phyloP scores from a whole-genome alignment of 495 filamentous ascomycete species.

The Talaromyces proteolyticus region DNA sequence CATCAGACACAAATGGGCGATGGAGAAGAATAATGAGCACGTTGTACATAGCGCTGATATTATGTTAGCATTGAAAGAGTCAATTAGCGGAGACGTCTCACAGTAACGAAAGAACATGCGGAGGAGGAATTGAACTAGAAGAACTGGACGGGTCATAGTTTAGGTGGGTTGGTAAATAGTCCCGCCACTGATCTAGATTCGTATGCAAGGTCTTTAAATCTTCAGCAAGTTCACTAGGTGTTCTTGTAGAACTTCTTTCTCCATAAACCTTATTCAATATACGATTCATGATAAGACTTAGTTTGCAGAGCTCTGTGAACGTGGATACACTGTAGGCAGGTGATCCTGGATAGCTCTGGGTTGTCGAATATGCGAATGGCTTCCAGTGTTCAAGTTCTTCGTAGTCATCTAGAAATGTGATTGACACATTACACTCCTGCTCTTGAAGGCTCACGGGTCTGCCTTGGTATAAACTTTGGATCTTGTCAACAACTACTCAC shows the following conservation, averaged over 20 bases:
- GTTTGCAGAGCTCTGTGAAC: conserved; percentile 23
- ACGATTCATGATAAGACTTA: conserved; percentile 23
- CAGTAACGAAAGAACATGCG: conserved; percentile 18
- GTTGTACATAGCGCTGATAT: conserved; percentile 22
- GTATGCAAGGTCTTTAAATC: conserved; percentile 8
- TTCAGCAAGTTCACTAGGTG: conserved; percentile 10
- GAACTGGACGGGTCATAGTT: conserved; percentile 15
- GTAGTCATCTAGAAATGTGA: conserved; percentile 24
- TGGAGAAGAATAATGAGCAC: conserved; percentile 23
- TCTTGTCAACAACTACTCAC: conserved; percentile 22
- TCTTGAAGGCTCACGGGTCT: conserved; percentile 23
- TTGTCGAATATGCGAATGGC: conserved; percentile 15
- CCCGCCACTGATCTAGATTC: conserved; percentile 17
- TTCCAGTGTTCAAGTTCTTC: conserved; percentile 29
- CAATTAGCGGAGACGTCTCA: no score
- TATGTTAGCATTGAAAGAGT: no score
- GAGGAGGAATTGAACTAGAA: conserved; percentile 11
- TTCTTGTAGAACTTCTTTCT: conserved; percentile 12
- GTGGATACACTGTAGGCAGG: conserved; percentile 23
- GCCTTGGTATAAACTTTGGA: conserved; percentile 28
- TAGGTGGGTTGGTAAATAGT: conserved; percentile 16
- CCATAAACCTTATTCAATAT: conserved; percentile 24
- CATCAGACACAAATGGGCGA: conserved; percentile 17
- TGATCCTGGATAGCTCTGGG: conserved; percentile 3
- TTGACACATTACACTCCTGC: conserved; percentile 19